Conservation (phyloP, 2,329 filamentous ascomycete genomes). For the Hypoxylon sp. region DNA sequence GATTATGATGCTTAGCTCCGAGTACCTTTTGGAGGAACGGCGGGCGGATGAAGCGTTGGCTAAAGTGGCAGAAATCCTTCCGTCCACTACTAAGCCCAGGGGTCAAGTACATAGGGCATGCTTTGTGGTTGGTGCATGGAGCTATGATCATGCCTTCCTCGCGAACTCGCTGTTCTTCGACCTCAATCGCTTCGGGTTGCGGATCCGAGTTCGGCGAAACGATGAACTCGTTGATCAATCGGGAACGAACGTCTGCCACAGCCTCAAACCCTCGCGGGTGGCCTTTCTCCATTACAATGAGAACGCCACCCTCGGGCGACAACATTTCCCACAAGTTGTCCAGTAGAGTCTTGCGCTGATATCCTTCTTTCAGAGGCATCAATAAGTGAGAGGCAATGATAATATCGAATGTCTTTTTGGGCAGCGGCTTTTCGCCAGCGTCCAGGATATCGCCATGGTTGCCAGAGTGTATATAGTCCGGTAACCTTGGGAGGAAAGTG, state of each 20-base stretch:
- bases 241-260: constrained; percentile 85
- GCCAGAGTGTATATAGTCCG: constrained; percentile 81
- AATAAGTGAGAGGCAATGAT: constrained; percentile 91
- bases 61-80: constrained; percentile 93
- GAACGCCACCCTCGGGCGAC: constrained; percentile 85
- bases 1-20: constrained; percentile 78
- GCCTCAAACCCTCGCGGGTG: constrained; percentile 93
- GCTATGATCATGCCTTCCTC: constrained; percentile 77
- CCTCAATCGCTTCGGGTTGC: constrained; percentile 59
- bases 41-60: constrained; percentile 89
- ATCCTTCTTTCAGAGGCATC: constrained; percentile 81
- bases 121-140: constrained; percentile 88
- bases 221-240: constrained; percentile 80
- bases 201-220: constrained; percentile 53
- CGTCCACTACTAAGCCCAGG: constrained; percentile 80
- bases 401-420: constrained; percentile 86
- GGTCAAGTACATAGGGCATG: constrained; percentile 88
- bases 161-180: constrained; percentile 60
- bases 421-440: constrained; percentile 66
- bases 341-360: constrained; percentile 81
- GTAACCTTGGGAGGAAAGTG: constrained; percentile 91
- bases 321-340: constrained; percentile 92
- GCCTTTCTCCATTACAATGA: constrained; percentile 92
- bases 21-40: constrained; percentile 84
- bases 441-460: constrained; percentile 73